Evolutionary conservation across 1,284 basidiomycete species (phyloP).

Genomic region (Cystobasidium sp.): DNA sequence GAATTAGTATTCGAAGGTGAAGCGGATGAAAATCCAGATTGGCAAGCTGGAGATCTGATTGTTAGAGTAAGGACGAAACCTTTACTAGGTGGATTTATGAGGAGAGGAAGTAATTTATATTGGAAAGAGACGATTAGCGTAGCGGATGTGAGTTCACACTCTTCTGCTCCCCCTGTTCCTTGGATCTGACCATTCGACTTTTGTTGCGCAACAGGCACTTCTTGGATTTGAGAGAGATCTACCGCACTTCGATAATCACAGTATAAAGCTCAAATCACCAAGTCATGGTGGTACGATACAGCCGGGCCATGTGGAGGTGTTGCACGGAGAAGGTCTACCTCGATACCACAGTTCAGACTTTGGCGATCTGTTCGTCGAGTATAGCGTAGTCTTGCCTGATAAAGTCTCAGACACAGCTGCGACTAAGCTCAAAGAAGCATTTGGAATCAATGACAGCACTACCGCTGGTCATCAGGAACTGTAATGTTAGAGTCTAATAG

Average conservation of each 20-base stretch:
- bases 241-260: conserved; percentile 84
- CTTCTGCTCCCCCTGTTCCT: too few species aligned
- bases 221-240: conserved; percentile 81
- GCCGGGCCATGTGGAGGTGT: conserved; percentile 82
- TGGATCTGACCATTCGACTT: conserved; percentile 49
- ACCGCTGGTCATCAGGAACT: conserved; percentile 14
- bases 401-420: conserved; percentile 59
- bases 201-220: conserved; percentile 64
- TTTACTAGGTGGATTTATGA: conserved; percentile 73
- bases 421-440: conserved; percentile 27
- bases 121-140: conserved; percentile 87
- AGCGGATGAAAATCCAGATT: conserved; percentile 89
- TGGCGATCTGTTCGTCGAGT: conserved; percentile 88
- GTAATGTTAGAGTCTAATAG: not conserved
- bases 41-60: conserved; percentile 87
- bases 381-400: conserved; percentile 81
- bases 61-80: conserved; percentile 76
- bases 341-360: conserved; percentile 57
- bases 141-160: conserved; percentile 80
- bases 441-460: not conserved
- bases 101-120: conserved; percentile 85
- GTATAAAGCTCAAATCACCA: conserved; percentile 64
- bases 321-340: conserved; percentile 75
- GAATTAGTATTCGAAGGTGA: conserved; percentile 91
- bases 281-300: conserved; percentile 79